These are phyloP conservation scores for Penicillium riverlandense DNA, from an alignment of 495 filamentous ascomycete species.

Conservation along the genomic window DNA sequence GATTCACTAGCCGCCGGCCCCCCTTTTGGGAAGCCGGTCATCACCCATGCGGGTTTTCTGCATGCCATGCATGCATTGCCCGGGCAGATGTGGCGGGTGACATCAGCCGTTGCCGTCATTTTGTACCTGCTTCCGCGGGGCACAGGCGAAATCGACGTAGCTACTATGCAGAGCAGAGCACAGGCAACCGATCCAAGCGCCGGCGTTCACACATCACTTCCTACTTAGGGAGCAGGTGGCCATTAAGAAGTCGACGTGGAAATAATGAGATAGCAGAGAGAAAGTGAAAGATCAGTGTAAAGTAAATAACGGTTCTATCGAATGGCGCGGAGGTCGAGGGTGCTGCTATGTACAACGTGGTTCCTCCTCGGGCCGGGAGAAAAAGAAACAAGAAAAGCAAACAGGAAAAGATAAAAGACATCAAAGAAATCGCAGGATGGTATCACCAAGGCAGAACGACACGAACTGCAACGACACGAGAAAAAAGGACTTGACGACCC, in stretches of 20 bases:
- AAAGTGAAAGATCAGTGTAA: background rate
- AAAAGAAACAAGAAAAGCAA: background rate
- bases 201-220: slow-evolving; percentile 2
- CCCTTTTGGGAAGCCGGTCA: background rate
- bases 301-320: slow-evolving; percentile 4
- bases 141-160: too few relatives aligned
- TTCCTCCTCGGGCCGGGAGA: slow-evolving; percentile 2
- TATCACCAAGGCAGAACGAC: slow-evolving; percentile 36
- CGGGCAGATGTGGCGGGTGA: slow-evolving; percentile 4
- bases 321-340: slow-evolving; percentile 3
- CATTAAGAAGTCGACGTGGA: slow-evolving; percentile 2
- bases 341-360: slow-evolving; percentile 16
- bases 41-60: slow-evolving; percentile 1
- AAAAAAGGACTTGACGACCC: slow-evolving; percentile 8
- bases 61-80: slow-evolving; percentile 5
- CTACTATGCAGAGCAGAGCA: too few relatives aligned
- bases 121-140: slow-evolving; percentile 1
- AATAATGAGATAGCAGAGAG: slow-evolving; percentile 2
- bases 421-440: slow-evolving; percentile 32
- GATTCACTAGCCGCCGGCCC: too few relatives aligned
- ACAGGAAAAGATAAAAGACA: slow-evolving; percentile 1
- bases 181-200: too few relatives aligned
- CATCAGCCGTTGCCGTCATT: slow-evolving; percentile 9
- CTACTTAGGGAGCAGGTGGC: background rate
- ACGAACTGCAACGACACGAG: slow-evolving; percentile 17